Base-by-base conservation (phyloP, 805 yeast species). In the Ogataea neopini region DNA sequence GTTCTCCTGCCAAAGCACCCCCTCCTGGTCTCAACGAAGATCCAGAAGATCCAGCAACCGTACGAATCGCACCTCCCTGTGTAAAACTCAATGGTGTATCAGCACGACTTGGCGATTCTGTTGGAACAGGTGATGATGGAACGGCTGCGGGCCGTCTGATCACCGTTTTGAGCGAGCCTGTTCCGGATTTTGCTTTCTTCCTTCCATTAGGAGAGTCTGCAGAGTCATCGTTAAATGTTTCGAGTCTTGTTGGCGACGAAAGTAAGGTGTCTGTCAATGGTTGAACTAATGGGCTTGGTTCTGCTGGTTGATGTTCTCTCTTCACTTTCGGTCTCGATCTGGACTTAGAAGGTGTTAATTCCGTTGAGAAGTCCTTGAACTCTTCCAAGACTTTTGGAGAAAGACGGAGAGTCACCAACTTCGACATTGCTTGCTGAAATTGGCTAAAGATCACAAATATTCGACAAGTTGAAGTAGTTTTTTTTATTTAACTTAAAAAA, bases 1-100 rank as follows among this genome's bases (percentile, higher is more conserved):
- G 47, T 17, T 59, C 60, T 7, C 60, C 55, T 4, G 56, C 51
- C 7, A 58, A 54, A n/a, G 54, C 54, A 1, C 63, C 45, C 63
- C 58, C 64, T 28, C 66, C 61, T 10, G 56, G 42, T 29, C 64
- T 36, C 10, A 43, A 29, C 13, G 34, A 32, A 13, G 40, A 34
- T 14, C 34, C 34, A 3, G 50, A 36, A 13, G 54, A 43, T 18
- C 49, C 51, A 13, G 48, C 23, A 13, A 34, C 41, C 22, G 34
- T 45, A 25, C 44, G 14, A 4, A 13, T 14, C 4, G 34, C 15
- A 7, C 39, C 45, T 3, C 34, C 41, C 13, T n/a, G 20, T 2
- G 45, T 9, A 29, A 32, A 25, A 25, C 43, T 40, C 20, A 46
- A 11, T 2, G 60, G 60, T 18, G 60, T 58, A 18, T 54, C 61